Evolutionary conservation across 345 rosid species (phyloP).

Genomic region (Eucalyptus brandiana): DNA sequence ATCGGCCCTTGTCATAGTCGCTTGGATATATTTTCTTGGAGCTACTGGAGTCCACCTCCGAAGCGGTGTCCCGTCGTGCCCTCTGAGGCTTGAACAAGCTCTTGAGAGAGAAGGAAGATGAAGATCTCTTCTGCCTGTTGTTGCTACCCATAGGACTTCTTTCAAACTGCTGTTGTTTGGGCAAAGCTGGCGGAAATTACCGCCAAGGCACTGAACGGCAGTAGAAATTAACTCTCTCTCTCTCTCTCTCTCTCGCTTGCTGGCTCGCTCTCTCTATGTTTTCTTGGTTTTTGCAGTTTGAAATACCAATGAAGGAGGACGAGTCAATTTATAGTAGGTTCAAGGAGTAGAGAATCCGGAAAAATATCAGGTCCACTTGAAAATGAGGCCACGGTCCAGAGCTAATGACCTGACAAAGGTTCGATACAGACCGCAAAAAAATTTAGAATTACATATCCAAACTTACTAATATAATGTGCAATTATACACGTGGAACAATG

Average conservation of each 20-base stretch:
- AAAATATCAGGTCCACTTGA: background rate
- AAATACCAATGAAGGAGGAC: background rate
- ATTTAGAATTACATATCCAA: background rate
- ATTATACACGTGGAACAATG: background rate
- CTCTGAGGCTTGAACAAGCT: conserved; percentile 20
- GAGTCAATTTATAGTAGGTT: background rate
- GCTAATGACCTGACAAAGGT: background rate
- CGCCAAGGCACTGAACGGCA: background rate
- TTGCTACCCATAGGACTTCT: conserved; percentile 20
- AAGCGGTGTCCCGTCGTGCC: background rate
- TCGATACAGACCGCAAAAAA: background rate
- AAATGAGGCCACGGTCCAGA: background rate
- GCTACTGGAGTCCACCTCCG: background rate
- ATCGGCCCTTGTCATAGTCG: conserved; percentile 21
- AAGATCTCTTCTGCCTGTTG: conserved; percentile 6
- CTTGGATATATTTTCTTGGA: conserved; percentile 5
- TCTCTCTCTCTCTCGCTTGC: background rate
- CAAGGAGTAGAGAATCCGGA: background rate
- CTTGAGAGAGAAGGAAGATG: conserved; percentile 9
- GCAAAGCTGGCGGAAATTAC: background rate
- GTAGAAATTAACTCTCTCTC: background rate
- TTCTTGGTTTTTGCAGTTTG: background rate
- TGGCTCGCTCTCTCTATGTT: background rate
- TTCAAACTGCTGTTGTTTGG: background rate
- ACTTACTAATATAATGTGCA: background rate